Evolutionary conservation across 805 yeast species (phyloP), one percentile per base, ranked within the genome.

Genomic region (Saccharomycopsis sp.): DNA sequence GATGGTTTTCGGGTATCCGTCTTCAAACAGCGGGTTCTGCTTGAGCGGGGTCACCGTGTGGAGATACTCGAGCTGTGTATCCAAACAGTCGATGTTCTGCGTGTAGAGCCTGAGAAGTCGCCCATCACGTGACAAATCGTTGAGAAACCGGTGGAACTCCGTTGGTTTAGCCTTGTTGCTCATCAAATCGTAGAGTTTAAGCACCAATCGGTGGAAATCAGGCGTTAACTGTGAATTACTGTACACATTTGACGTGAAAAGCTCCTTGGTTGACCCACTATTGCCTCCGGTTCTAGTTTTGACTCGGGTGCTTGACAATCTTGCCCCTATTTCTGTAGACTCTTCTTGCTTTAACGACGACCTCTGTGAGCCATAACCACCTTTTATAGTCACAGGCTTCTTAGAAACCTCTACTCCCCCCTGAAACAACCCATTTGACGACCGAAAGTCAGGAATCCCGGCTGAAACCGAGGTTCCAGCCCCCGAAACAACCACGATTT

Each of bases 401-500:
- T 44, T 44, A 17, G 49, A 44, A 1, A 71, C 67, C 0, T 68
- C 63, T 49, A 75, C 73, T 47, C 82, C 69, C 14, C 81, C 80
- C 57, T 81, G 80, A 68, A 91, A 89, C 53, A 91, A 76, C 1
- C 96, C 96, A 60, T 83, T 74, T 0, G 89, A 80, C 5, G 96
- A 87, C 68, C 97, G 74, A 67, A 90, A 87, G 66, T 87, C 94
- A 2, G 97, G 97, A 47, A 90, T 91, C 2, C 97, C 97, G 0
- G 96, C 89, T 29, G 87, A 86, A 56, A 92, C 94, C 12, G 96
- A 89, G 19, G 89, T 82, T 2, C 97, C 97, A 17, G 97, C 97
- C 9, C 97, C 97, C 0, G 92, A 82, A 29, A 91, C 78, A 29
- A 86, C 80, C 1, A 89, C 77, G 34, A 85, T 73, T 62, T 79